Percentiles rank a stretch among this genome's conserved stretches.
Evolutionary conservation across 1,139 yeast species (phyloP).

Genomic region (Pichia sp.): DNA sequence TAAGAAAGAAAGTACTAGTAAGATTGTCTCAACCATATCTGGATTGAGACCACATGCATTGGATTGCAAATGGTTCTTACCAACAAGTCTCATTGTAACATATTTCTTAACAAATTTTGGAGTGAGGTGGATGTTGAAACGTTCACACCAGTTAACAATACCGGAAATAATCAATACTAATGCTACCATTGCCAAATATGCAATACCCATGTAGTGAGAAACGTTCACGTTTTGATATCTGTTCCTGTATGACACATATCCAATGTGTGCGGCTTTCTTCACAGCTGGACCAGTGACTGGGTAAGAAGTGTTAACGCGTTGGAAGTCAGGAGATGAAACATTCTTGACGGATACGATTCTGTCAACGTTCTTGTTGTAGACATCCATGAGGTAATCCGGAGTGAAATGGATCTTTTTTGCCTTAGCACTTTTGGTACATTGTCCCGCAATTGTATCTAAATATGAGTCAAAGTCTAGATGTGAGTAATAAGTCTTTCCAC

Average conservation of each 20-base stretch:
- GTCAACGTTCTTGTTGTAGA: constrained; percentile 35
- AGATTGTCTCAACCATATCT: constrained; percentile 52
- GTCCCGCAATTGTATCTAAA: constrained; percentile 2
- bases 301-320: neutral
- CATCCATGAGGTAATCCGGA: neutral
- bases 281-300: constrained; percentile 16
- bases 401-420: neutral
- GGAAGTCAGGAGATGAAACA: neutral
- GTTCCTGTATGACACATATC: constrained; percentile 28
- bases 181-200: constrained; percentile 43
- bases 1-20: constrained; percentile 40
- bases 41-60: constrained; percentile 41
- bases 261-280: constrained; percentile 27
- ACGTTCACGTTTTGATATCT: constrained; percentile 34
- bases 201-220: constrained; percentile 43
- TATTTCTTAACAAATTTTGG: constrained; percentile 36
- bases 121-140: constrained; percentile 30
- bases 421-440: neutral
- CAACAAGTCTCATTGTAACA: constrained; percentile 43
- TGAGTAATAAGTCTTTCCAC: constrained; percentile 8
- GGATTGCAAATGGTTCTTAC: constrained; percentile 35
- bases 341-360: constrained; percentile 17
- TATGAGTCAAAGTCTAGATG: neutral
- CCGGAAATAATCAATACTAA: constrained; percentile 36
- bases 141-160: constrained; percentile 36